Conservation (phyloP, 2,329 filamentous ascomycete genomes). For the Colletotrichum paranaense region DNA sequence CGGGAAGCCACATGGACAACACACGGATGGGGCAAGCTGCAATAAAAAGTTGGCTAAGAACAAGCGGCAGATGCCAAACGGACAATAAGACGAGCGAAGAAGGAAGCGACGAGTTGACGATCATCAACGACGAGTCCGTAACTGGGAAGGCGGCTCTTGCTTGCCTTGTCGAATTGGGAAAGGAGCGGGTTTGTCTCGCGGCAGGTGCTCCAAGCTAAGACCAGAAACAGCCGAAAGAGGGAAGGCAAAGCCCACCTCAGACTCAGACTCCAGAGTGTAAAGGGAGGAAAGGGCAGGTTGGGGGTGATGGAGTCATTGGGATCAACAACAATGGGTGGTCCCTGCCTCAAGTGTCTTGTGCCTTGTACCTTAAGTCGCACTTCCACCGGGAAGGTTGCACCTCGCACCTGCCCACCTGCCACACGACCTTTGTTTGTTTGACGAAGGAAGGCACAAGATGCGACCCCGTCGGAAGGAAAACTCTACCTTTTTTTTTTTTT, state of each 20-base stretch:
- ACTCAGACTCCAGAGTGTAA: not conserved
- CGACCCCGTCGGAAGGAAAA: not conserved
- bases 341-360: slow-evolving; percentile 7
- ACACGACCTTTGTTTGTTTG: slow-evolving; percentile 7
- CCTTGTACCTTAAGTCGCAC: too few relatives aligned
- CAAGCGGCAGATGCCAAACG: not conserved
- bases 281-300: not conserved
- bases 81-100: not conserved
- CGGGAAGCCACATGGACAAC: slow-evolving; percentile 26
- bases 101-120: not conserved
- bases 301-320: not conserved
- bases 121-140: not conserved
- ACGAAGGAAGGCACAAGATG: not conserved
- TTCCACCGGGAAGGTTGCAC: slow-evolving; percentile 18
- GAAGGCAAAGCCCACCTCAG: not conserved
- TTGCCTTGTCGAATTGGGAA: not conserved
- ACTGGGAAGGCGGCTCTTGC: not conserved
- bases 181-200: not conserved
- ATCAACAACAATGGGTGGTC: slow-evolving; percentile 14
- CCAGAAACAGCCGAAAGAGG: not conserved
- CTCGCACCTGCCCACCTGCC: slow-evolving; percentile 19
- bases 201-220: not conserved
- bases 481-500: not conserved
- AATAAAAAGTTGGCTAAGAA: too few relatives aligned
- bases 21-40: not conserved